Evolutionary conservation across 768 basidiomycete species (phyloP).

Genomic region (Pholiota conissans): DNA sequence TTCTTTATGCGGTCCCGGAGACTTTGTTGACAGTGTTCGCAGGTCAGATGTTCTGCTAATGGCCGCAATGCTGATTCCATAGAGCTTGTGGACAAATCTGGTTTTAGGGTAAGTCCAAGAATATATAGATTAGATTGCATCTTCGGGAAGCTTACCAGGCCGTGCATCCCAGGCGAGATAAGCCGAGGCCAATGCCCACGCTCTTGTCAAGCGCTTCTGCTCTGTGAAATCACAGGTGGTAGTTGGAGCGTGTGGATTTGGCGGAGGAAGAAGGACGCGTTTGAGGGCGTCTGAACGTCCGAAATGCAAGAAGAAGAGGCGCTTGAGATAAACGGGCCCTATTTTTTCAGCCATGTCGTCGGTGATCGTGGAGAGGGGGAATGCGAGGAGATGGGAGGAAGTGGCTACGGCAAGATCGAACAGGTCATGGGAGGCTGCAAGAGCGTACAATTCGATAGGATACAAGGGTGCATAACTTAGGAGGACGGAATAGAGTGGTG

Average conservation of each 20-base stretch:
- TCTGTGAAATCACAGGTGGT: conserved; percentile 66
- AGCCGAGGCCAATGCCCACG: conserved; percentile 81
- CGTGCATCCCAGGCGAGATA: conserved; percentile 85
- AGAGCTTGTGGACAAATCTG: conserved; percentile 71
- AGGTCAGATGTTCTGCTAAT: conserved; percentile 65
- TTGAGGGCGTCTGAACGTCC: conserved; percentile 83
- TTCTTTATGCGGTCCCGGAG: conserved; percentile 68
- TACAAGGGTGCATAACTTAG: conserved; percentile 66
- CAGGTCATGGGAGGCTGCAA: conserved; percentile 66
- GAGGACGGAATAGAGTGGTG: conserved; percentile 59
- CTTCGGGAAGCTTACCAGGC: conserved; percentile 51
- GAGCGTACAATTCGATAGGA: conserved; percentile 72
- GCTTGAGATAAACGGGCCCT: conserved; percentile 76
- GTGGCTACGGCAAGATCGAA: conserved; percentile 74
- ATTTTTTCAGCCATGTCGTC: conserved; percentile 72
- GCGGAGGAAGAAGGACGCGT: conserved; percentile 72
- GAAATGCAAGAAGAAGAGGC: conserved; percentile 82
- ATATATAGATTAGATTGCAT: background rate
- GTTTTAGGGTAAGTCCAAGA: conserved; percentile 12
- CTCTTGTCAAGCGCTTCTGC: conserved; percentile 77
- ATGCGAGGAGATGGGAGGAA: conserved; percentile 74
- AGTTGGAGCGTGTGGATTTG: conserved; percentile 74
- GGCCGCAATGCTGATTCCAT: conserved; percentile 76
- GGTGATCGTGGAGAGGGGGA: conserved; percentile 63
- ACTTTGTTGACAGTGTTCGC: conserved; percentile 64